phyloP scores from a whole-genome alignment of 176 grass and related monocot species.

The Rhynchospora pubera region DNA sequence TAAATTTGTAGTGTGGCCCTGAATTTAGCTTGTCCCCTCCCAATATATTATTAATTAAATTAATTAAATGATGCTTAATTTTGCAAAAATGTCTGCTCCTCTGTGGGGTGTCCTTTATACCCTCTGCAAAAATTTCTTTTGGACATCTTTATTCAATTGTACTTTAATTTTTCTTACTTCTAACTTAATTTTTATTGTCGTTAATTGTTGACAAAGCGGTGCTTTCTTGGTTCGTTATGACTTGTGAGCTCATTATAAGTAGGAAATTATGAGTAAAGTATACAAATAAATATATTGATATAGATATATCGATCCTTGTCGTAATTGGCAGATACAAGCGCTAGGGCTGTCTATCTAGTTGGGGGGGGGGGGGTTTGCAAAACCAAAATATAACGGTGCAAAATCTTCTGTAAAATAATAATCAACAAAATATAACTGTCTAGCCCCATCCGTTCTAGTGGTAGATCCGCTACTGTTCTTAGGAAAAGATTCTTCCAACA shows the following conservation, averaged over 20 bases:
- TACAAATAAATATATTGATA: neutral
- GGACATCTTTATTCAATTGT: neutral
- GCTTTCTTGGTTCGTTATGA: neutral
- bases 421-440: no score
- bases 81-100: constrained; percentile 11
- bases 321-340: no score
- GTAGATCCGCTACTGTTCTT: no score
- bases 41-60: no score
- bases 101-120: neutral
- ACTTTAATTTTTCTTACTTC: neutral
- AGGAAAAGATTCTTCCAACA: no score
- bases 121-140: neutral
- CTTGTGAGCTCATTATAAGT: neutral
- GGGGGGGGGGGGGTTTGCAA: no score
- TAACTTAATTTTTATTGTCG: no score
- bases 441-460: no score
- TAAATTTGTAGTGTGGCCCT: neutral
- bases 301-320: no score
- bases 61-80: constrained; percentile 1
- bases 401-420: no score
- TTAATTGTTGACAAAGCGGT: neutral
- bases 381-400: no score
- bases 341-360: no score
- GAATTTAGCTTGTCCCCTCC: neutral
- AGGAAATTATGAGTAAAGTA: neutral